Evolutionary conservation across 306 rosid genomes (phyloP), one percentile per base, ranked within the genome.

Genomic region (Delonix regia): DNA sequence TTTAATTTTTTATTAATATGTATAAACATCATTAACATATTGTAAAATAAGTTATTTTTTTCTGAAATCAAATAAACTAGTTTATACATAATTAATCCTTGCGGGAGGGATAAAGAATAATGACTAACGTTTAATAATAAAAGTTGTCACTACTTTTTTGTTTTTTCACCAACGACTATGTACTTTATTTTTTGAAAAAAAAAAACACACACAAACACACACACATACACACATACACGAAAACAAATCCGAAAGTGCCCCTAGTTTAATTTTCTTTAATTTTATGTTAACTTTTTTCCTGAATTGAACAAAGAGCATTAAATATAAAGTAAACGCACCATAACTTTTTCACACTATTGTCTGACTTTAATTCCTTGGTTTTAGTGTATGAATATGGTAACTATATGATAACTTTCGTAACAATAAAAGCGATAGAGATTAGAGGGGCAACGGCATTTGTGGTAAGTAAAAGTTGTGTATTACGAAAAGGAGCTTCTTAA

Each of bases 401-500:
- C n/a, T n/a, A n/a, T n/a, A n/a, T n/a, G n/a, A n/a, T n/a, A n/a
- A 1, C 33, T 30, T 1, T 1, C 4, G 33, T 30, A 30, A 30
- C 33, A 30, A 30, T 30, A 30, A 30, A 30, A 30, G 33, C 4
- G 59, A 24, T 1, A 7, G 27, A 56, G 63, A 56, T 24, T 4
- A 24, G 63, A 4, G 51, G 51, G 51, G 4, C 5, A 45, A 45
- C 0, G 10, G 2, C 51, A 45, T 12, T 22, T 18, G 18, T 33
- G 44, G 45, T 48, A 49, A 0, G 6, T 9, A 30, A 81, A 70
- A 69, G 19, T 25, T 62, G 15, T 62, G 53, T 25, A 68, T 27
- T 75, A 38, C 45, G 12, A 33, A 19, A 55, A 44, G 19, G 82
- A 78, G 41, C 28, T 47, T 28, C 71, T 62, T 52, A 60, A 53